A percentile compares a stretch with the other conserved stretches of the same genome.
Evolutionary conservation across 2,329 filamentous ascomycete species (phyloP).

Genomic region (Pseudodiploospora longispora): DNA sequence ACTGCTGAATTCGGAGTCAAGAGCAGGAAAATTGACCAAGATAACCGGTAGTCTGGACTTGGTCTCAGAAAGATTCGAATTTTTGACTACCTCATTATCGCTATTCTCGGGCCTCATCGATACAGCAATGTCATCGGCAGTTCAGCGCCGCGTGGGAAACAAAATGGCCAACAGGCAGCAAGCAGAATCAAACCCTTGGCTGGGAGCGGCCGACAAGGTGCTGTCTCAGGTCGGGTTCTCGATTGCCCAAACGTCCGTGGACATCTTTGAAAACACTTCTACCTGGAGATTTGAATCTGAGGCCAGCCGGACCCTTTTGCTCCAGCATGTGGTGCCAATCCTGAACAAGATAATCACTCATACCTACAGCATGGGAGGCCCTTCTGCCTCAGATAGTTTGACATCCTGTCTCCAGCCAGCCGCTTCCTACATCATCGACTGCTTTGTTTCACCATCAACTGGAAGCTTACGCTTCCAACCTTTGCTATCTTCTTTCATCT

Average conservation of each 20-base stretch:
- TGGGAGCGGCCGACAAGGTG: constrained; percentile 70
- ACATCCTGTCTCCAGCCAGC: constrained; percentile 61
- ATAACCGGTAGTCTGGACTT: constrained; percentile 80
- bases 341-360: constrained; percentile 66
- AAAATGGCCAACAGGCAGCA: constrained; percentile 41
- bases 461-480: constrained; percentile 70
- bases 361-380: constrained; percentile 67
- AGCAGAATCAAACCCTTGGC: constrained; percentile 46
- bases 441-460: constrained; percentile 63
- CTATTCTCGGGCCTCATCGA: constrained; percentile 70
- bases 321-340: constrained; percentile 57
- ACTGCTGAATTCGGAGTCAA: constrained; percentile 68
- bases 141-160: constrained; percentile 53
- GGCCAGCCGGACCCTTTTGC: constrained; percentile 60
- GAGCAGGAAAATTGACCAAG: constrained; percentile 65
- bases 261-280: constrained; percentile 76
- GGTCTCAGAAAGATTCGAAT: constrained; percentile 64
- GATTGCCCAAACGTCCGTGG: constrained; percentile 67
- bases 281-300: constrained; percentile 75
- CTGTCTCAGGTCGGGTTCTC: constrained; percentile 63
- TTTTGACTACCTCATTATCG: constrained; percentile 64
- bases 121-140: constrained; percentile 62
- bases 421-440: constrained; percentile 67
- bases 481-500: constrained; percentile 60
- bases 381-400: constrained; percentile 33